Evolutionary conservation across 371 early-diverging fungal species (phyloP).

Genomic region (Funneliformis caledonium): DNA sequence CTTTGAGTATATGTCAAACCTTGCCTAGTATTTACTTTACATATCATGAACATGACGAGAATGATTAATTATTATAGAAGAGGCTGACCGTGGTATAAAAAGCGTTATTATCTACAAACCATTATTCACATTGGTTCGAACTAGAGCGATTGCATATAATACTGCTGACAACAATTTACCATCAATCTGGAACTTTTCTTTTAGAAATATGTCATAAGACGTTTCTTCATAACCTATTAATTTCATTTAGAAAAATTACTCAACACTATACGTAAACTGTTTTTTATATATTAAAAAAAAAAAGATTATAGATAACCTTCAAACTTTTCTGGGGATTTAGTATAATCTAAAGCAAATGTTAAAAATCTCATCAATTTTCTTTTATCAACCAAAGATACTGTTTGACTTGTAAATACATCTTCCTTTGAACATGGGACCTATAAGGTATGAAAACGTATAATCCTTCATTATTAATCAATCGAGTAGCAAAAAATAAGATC

Average conservation of each 20-base stretch:
- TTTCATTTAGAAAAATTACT: neutral
- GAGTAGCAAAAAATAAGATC: neutral
- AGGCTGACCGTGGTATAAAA: too few relatives aligned
- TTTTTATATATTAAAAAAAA: neutral
- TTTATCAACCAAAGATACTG: constrained; percentile 81
- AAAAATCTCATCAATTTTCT: constrained; percentile 89
- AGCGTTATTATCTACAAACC: constrained; percentile 1
- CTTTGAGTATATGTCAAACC: constrained; percentile 69
- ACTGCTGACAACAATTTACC: constrained; percentile 71
- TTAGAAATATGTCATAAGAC: constrained; percentile 57
- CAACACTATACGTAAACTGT: neutral
- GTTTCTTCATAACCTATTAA: constrained; percentile 52
- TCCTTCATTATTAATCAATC: neutral
- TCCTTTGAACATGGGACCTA: constrained; percentile 91
- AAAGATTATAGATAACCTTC: constrained; percentile 42
- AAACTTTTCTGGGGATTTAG: constrained; percentile 47
- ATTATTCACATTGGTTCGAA: neutral
- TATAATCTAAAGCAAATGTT: constrained; percentile 64
- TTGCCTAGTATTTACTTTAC: constrained; percentile 55
- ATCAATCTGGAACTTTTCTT: constrained; percentile 67
- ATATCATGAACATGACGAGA: neutral
- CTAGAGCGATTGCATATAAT: constrained; percentile 71
- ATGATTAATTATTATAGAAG: neutral
- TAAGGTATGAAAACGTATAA: neutral
- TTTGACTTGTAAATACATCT: constrained; percentile 84